A percentile compares a stretch with the other conserved stretches of the same genome.
Evolutionary conservation across 208 protist species (phyloP).

Genomic region (Leishmania gerbilli): DNA sequence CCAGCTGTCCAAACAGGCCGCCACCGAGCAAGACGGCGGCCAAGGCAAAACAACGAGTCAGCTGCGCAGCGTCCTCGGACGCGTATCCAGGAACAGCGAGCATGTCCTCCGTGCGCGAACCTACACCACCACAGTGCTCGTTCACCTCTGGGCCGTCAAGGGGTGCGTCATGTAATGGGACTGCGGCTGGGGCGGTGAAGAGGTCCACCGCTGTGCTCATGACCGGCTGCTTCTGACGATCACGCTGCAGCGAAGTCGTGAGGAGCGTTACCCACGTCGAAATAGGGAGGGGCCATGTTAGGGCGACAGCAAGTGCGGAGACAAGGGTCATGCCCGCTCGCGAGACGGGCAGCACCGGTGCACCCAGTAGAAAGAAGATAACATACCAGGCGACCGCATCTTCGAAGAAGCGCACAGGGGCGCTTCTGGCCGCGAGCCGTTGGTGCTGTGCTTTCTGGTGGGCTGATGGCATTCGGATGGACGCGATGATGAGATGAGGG

Average conservation of each 20-base stretch:
- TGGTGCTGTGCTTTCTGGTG: background rate
- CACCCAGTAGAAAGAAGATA: constrained; percentile 32
- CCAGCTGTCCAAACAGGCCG: constrained; percentile 49
- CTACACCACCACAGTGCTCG: background rate
- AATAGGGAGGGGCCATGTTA: constrained; percentile 26
- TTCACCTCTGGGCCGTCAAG: background rate
- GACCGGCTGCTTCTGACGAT: background rate
- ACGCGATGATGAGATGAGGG: background rate
- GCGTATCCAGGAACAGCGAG: background rate
- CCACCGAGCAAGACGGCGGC: constrained; percentile 38
- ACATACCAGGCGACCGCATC: constrained; percentile 21
- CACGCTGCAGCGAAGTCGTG: background rate
- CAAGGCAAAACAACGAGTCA: constrained; percentile 34
- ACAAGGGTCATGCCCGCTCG: constrained; percentile 13
- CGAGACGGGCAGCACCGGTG: constrained; percentile 10
- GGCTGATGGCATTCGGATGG: background rate
- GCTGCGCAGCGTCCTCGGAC: background rate
- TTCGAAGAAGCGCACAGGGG: background rate
- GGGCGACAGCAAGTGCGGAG: constrained; percentile 12
- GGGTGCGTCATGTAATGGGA: background rate
- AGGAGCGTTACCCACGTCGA: constrained; percentile 7
- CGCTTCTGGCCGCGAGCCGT: background rate
- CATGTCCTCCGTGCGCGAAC: background rate
- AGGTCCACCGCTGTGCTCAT: constrained; percentile 16
- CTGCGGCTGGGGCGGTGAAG: constrained; percentile 2